Conservation (phyloP, 192 early-diverging fungal genomes). For the Umbelopsis sp. region DNA sequence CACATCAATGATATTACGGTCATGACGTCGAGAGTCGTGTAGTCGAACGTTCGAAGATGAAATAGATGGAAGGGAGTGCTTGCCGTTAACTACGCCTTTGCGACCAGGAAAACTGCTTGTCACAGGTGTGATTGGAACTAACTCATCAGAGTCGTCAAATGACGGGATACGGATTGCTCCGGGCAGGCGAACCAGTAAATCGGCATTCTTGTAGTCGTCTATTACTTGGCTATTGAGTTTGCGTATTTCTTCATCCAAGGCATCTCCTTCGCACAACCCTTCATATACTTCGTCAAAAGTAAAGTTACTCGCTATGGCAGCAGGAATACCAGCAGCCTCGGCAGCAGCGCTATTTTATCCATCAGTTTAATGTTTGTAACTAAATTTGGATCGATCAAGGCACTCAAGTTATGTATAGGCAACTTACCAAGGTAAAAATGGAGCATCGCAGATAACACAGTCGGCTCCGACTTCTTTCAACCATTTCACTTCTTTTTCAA, state of each 20-base stretch:
- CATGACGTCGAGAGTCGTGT: neutral
- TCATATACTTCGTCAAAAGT: slow-evolving; percentile 64
- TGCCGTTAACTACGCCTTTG: slow-evolving; percentile 39
- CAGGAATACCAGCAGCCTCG: slow-evolving; percentile 48
- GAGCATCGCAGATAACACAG: slow-evolving; percentile 58
- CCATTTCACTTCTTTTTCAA: slow-evolving; percentile 54
- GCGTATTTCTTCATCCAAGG: slow-evolving; percentile 46
- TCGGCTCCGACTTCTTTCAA: slow-evolving; percentile 52
- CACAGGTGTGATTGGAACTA: slow-evolving; percentile 31
- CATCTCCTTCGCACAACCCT: slow-evolving; percentile 57
- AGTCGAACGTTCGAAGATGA: slow-evolving; percentile 27
- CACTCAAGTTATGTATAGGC: neutral
- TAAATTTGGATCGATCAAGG: neutral
- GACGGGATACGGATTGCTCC: slow-evolving; percentile 62
- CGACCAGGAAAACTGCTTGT: slow-evolving; percentile 14
- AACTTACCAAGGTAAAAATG: slow-evolving; percentile 59
- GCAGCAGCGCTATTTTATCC: slow-evolving; percentile 52
- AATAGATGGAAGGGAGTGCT: slow-evolving; percentile 24
- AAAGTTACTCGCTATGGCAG: slow-evolving; percentile 61
- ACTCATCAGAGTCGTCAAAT: slow-evolving; percentile 43
- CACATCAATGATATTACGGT: slow-evolving; percentile 54
- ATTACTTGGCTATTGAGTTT: slow-evolving; percentile 44
- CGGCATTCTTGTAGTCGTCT: slow-evolving; percentile 54
- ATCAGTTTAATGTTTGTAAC: neutral
- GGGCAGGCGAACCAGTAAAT: slow-evolving; percentile 53